Conservation (phyloP, 2,329 filamentous ascomycete species). For the Penicillium sp. region DNA sequence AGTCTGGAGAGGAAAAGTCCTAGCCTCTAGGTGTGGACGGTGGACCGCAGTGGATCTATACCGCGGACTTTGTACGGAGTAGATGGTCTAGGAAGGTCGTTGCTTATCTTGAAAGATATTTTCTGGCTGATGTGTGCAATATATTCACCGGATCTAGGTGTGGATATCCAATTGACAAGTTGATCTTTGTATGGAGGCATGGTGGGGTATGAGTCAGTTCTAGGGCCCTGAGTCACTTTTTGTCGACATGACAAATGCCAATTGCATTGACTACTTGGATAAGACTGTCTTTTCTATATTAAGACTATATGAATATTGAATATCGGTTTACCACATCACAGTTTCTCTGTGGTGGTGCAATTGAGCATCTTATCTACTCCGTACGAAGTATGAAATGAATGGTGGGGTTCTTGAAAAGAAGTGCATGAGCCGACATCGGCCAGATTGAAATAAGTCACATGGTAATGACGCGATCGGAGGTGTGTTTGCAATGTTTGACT, state of each 20-base stretch:
- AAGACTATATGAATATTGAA: too few relatives aligned
- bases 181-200: conserved; percentile 7
- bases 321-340: too few relatives aligned
- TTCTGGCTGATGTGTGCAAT: background rate
- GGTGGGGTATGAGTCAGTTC: conserved; percentile 20
- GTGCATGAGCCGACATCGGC: too few relatives aligned
- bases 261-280: background rate
- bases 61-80: conserved; percentile 2
- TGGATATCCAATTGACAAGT: conserved; percentile 1
- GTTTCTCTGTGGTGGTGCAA: background rate
- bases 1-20: conserved; percentile 15
- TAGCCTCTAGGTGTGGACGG: conserved; percentile 17
- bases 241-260: too few relatives aligned
- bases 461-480: too few relatives aligned
- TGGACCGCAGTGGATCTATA: conserved; percentile 24
- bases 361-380: background rate
- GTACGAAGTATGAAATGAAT: too few relatives aligned
- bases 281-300: background rate
- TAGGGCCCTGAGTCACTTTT: background rate
- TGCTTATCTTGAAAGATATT: background rate
- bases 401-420: too few relatives aligned
- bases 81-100: background rate
- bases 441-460: too few relatives aligned
- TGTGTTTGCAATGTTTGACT: too few relatives aligned
- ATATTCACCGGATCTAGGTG: conserved; percentile 8